A percentile compares a stretch with the other conserved stretches of the same genome.
These are phyloP conservation scores for Penicillium riverlandense DNA, from an alignment of 495 filamentous ascomycete genomes.

Conservation along the genomic window DNA sequence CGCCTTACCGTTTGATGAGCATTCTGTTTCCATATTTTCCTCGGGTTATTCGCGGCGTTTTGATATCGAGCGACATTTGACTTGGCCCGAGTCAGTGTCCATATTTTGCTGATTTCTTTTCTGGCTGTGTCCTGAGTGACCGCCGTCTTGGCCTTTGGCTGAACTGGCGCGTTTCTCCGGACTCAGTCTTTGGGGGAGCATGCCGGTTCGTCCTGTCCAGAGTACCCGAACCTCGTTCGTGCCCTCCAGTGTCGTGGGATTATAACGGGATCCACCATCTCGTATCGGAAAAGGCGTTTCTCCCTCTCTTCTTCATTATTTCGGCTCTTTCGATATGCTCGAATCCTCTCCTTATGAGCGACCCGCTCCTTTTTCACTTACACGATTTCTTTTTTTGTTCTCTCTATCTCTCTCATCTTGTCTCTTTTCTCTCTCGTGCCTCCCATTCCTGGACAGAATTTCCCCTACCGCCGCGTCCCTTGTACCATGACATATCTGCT, in stretches of 20 bases:
- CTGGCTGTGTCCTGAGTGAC: not conserved
- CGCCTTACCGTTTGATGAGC: conserved; percentile 7
- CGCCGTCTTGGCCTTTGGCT: not conserved
- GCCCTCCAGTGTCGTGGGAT: not conserved
- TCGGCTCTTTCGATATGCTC: conserved; percentile 12
- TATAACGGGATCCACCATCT: not conserved
- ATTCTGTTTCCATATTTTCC: conserved; percentile 11
- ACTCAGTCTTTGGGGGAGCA: not conserved
- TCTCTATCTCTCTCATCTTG: conserved; percentile 1
- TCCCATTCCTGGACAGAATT: not conserved
- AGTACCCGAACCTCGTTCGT: not conserved
- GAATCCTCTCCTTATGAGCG: conserved; percentile 2
- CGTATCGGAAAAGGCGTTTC: conserved; percentile 17
- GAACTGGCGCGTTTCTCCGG: not conserved
- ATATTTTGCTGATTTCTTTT: conserved; percentile 9
- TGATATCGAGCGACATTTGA: conserved; percentile 18
- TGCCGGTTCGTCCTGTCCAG: not conserved
- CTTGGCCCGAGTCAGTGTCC: conserved; percentile 13
- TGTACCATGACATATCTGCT: not conserved
- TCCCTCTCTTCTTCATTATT: conserved; percentile 1
- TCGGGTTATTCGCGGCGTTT: conserved; percentile 21
- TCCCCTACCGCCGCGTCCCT: not conserved
- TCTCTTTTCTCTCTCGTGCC: conserved; percentile 1
- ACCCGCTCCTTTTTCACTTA: conserved; percentile 2
- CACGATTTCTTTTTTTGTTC: conserved; percentile 4